phyloP scores from a whole-genome alignment of 2,329 filamentous ascomycete species.

The Diaporthe ilicicola region DNA sequence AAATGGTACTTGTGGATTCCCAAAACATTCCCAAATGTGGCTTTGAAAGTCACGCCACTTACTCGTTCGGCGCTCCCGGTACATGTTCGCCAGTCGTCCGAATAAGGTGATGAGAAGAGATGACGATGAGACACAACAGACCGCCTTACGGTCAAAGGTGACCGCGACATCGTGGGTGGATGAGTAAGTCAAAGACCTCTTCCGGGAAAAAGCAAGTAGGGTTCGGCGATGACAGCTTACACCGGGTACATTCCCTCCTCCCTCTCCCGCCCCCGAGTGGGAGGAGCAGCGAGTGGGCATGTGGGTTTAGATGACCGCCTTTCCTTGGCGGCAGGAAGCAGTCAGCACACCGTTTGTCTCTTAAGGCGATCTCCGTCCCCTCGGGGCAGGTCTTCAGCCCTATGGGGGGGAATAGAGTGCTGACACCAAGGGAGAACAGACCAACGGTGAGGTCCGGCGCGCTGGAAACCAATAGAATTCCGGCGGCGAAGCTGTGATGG shows the following conservation, averaged over 20 bases:
- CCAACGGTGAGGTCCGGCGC: slow-evolving; percentile 16
- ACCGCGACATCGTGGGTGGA: neutral
- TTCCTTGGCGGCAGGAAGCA: slow-evolving; percentile 21
- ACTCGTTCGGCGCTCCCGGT: neutral
- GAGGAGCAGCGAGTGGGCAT: neutral
- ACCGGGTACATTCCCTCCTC: neutral
- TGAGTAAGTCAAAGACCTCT: neutral
- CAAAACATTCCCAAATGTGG: neutral
- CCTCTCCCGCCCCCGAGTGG: neutral
- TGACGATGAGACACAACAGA: slow-evolving; percentile 11
- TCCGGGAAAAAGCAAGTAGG: neutral
- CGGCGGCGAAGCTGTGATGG: neutral
- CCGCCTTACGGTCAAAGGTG: neutral
- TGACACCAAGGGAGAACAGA: slow-evolving; percentile 3
- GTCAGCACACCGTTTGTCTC: slow-evolving; percentile 22
- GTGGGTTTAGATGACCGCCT: slow-evolving; percentile 16
- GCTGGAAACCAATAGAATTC: slow-evolving; percentile 18
- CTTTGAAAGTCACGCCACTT: neutral
- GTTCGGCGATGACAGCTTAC: slow-evolving; percentile 8
- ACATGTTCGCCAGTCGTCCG: neutral
- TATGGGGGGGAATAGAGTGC: slow-evolving; percentile 13
- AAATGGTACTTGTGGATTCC: no score
- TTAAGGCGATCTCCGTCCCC: slow-evolving; percentile 7
- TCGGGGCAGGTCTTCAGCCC: slow-evolving; percentile 7
- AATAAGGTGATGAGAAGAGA: slow-evolving; percentile 25